These are phyloP conservation scores for Botrytis sinoallii DNA, from an alignment of 2,329 filamentous ascomycete genomes.

Conservation along the genomic window DNA sequence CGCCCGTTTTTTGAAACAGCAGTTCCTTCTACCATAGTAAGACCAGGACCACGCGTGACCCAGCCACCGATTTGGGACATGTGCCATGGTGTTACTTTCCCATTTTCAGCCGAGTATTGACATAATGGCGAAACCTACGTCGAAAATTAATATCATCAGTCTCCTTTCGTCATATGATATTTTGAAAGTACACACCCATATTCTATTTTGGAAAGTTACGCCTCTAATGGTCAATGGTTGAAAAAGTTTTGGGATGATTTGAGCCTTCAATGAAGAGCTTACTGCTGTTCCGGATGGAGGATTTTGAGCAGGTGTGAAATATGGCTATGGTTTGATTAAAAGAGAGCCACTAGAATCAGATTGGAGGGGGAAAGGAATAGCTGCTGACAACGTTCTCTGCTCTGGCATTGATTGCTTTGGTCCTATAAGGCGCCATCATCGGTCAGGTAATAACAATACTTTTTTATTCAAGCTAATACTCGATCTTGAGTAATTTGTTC, in stretches of 20 bases:
- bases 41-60: constrained; percentile 67
- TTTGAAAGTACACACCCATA: too few relatives aligned
- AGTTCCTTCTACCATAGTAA: constrained; percentile 77
- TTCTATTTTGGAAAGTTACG: too few relatives aligned
- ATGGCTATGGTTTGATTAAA: constrained; percentile 27
- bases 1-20: constrained; percentile 72
- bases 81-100: constrained; percentile 78
- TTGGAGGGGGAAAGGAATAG: not conserved
- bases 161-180: too few relatives aligned
- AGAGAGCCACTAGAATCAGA: not conserved
- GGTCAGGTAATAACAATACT: too few relatives aligned
- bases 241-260: too few relatives aligned
- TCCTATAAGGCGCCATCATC: not conserved
- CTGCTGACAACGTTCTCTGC: not conserved
- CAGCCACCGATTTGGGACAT: constrained; percentile 81
- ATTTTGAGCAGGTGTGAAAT: constrained; percentile 48
- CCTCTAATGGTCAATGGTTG: too few relatives aligned
- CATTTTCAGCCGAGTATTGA: constrained; percentile 64
- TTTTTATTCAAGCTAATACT: not conserved
- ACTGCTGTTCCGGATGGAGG: constrained; percentile 45
- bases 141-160: too few relatives aligned
- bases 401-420: not conserved
- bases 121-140: constrained; percentile 48
- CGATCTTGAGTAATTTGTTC: not conserved
- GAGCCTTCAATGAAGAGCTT: constrained; percentile 44